A percentile compares a stretch with the other conserved stretches of the same genome.
These are phyloP conservation scores for Inonotus hispidus DNA, from an alignment of 1,284 basidiomycete genomes.

Conservation along the genomic window DNA sequence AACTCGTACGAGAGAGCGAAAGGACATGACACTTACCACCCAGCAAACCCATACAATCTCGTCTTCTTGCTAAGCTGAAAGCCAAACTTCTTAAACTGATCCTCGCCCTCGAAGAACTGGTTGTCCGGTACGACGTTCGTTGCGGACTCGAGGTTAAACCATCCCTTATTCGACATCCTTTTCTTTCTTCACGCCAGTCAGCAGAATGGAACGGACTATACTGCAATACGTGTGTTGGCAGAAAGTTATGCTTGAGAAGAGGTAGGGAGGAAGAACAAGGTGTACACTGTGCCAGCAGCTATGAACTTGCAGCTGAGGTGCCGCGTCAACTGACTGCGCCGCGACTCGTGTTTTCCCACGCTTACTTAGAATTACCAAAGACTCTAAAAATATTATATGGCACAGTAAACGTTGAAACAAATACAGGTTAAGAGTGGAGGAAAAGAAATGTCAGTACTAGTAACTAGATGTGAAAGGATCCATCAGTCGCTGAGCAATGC, in stretches of 20 bases:
- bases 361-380: too few relatives aligned
- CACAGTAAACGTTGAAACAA: too few relatives aligned
- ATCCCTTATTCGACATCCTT: conserved; percentile 72
- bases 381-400: too few relatives aligned
- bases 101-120: conserved; percentile 90
- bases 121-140: conserved; percentile 96
- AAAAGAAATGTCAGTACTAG: background rate
- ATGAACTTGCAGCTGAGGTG: background rate
- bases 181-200: background rate
- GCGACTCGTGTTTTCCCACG: conserved; percentile 6
- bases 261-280: background rate
- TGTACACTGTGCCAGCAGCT: conserved; percentile 14
- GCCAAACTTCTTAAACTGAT: conserved; percentile 75
- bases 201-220: background rate
- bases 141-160: conserved; percentile 86
- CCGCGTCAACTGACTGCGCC: background rate
- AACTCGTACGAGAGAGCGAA: conserved; percentile 36
- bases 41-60: conserved; percentile 78
- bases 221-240: background rate
- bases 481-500: conserved; percentile 76
- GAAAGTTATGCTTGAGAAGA: too few relatives aligned
- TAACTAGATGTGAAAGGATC: too few relatives aligned
- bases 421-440: too few relatives aligned
- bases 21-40: conserved; percentile 52
- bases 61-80: conserved; percentile 61